Evolutionary conservation across 148 eudicot species (phyloP).

Genomic region (Dianthus caryophyllus): DNA sequence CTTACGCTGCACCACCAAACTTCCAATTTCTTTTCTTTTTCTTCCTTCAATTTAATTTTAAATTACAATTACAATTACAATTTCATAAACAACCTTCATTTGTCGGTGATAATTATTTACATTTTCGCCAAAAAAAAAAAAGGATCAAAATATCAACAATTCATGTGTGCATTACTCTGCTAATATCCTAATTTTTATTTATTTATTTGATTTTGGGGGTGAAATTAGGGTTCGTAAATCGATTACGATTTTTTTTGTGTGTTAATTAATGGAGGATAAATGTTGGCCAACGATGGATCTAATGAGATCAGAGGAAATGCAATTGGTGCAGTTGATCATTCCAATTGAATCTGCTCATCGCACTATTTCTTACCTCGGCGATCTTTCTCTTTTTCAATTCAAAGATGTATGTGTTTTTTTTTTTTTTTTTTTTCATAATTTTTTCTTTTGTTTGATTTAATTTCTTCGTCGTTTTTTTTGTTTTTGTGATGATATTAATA

Average conservation of each 20-base stretch:
- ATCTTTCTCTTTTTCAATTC: constrained; percentile 63
- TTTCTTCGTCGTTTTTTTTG: not conserved
- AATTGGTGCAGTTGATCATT: constrained; percentile 52
- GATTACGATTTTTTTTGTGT: not conserved
- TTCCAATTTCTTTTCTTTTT: constrained; percentile 4
- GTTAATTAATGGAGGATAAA: constrained; percentile 18
- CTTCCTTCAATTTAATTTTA: not conserved
- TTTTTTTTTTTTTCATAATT: not conserved
- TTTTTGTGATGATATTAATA: not conserved
- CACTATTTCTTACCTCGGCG: constrained; percentile 58
- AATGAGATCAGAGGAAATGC: constrained; percentile 68
- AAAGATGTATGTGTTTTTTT: constrained; percentile 42
- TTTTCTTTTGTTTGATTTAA: not conserved
- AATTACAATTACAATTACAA: not conserved
- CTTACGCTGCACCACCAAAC: constrained; percentile 18
- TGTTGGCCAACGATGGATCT: constrained; percentile 66
- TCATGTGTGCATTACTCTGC: too few relatives aligned
- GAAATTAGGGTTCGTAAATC: constrained; percentile 20
- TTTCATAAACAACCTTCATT: not conserved
- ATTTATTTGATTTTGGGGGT: not conserved
- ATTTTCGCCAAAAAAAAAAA: too few relatives aligned
- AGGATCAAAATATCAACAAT: not conserved
- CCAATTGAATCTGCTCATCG: constrained; percentile 67
- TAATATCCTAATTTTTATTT: too few relatives aligned
- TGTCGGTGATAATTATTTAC: not conserved